Conservation (phyloP, 192 early-diverging fungal species). For the Backusella psychrophila region DNA sequence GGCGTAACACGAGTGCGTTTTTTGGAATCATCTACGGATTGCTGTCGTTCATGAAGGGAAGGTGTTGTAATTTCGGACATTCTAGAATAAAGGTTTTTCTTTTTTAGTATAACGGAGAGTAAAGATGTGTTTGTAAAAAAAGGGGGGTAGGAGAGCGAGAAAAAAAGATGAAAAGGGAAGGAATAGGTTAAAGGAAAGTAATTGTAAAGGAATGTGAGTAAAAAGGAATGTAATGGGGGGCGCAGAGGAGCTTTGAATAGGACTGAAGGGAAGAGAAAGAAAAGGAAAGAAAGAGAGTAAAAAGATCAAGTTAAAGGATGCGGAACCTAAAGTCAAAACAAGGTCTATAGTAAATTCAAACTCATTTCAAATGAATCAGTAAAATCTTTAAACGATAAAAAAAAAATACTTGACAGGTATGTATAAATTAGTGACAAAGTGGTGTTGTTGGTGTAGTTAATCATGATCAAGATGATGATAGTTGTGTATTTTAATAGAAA, state of each 20-base stretch:
- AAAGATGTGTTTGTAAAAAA: not conserved
- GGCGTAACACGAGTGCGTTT: constrained; percentile 64
- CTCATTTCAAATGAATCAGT: not conserved
- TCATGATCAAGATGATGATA: too few relatives aligned
- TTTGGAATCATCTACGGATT: constrained; percentile 36
- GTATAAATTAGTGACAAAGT: too few relatives aligned
- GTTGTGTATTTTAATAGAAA: too few relatives aligned
- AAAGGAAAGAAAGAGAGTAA: not conserved
- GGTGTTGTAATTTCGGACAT: not conserved
- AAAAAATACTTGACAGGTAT: too few relatives aligned
- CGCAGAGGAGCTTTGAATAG: not conserved
- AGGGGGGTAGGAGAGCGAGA: not conserved
- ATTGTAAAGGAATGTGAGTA: not conserved
- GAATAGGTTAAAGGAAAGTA: constrained; percentile 1
- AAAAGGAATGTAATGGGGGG: not conserved
- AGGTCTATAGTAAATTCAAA: constrained; percentile 1
- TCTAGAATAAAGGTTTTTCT: not conserved
- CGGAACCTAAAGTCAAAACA: not conserved
- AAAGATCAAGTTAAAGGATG: constrained; percentile 7
- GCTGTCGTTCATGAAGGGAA: not conserved
- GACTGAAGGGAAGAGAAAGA: constrained; percentile 4
- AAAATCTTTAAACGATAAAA: too few relatives aligned
- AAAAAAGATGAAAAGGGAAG: not conserved
- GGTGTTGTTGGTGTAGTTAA: too few relatives aligned
- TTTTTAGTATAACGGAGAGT: not conserved